phyloP scores from a whole-genome alignment of 1,284 basidiomycete species.

The Sanguinoderma infundibulare region DNA sequence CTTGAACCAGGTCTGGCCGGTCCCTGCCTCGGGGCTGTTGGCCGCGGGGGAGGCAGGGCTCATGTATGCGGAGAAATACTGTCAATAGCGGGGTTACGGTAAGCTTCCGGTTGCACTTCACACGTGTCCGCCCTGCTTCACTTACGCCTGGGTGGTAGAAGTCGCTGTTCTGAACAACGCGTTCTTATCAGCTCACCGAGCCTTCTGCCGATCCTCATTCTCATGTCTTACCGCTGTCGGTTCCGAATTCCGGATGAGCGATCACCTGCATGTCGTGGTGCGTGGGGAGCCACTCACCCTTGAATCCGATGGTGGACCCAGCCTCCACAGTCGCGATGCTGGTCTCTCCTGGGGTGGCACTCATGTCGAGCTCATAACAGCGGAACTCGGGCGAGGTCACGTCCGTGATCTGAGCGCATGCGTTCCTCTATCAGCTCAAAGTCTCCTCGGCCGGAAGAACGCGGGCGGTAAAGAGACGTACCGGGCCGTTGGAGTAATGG shows the following conservation, averaged over 20 bases:
- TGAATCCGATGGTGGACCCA: conserved; percentile 34
- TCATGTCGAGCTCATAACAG: conserved; percentile 48
- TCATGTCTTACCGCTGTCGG: conserved; percentile 24
- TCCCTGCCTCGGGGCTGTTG: conserved; percentile 44
- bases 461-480: conserved; percentile 19
- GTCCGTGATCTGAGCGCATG: conserved; percentile 49
- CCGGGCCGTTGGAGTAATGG: conserved; percentile 44
- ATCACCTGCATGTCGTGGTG: conserved; percentile 26
- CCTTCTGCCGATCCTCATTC: too few relatives aligned
- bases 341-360: conserved; percentile 38
- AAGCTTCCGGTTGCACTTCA: background rate
- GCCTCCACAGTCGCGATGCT: conserved; percentile 44
- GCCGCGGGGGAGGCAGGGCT: conserved; percentile 44
- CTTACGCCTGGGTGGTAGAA: conserved; percentile 44
- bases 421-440: background rate
- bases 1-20: conserved; percentile 52
- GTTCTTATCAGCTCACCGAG: too few relatives aligned
- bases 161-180: conserved; percentile 22
- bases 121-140: background rate
- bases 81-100: background rate
- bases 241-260: conserved; percentile 11
- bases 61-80: conserved; percentile 49
- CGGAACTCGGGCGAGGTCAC: conserved; percentile 48
- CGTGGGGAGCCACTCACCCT: conserved; percentile 17
- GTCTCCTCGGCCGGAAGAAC: background rate